Percentiles rank a stretch among this genome's conserved stretches.
These are phyloP conservation scores for Brassica juncea DNA, from an alignment of 345 rosid species.

Conservation along the genomic window DNA sequence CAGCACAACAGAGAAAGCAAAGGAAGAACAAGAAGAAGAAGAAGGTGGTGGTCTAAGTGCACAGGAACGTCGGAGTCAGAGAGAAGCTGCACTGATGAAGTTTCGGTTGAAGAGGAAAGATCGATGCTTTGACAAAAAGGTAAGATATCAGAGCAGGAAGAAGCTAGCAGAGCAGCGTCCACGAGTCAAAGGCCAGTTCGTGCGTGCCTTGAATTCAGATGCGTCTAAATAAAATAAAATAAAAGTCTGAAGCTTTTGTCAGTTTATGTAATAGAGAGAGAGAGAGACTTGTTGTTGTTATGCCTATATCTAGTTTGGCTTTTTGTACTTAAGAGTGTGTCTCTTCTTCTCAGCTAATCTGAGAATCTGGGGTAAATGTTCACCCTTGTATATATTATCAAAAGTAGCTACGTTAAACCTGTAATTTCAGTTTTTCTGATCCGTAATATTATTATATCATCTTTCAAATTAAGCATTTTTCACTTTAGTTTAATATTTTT, in stretches of 20 bases:
- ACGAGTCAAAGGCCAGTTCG: constrained; percentile 83
- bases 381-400: not conserved
- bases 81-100: constrained; percentile 67
- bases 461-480: not conserved
- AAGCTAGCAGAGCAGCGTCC: constrained; percentile 82
- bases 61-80: constrained; percentile 45
- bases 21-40: constrained; percentile 37
- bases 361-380: not conserved
- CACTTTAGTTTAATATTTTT: no score
- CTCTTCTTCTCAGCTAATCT: not conserved
- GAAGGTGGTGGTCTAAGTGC: constrained; percentile 8
- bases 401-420: not conserved
- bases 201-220: constrained; percentile 45
- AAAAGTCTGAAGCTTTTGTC: constrained; percentile 2
- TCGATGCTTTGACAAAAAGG: constrained; percentile 76
- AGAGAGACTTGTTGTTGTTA: not conserved
- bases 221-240: constrained; percentile 9
- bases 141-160: constrained; percentile 81
- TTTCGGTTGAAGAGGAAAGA: constrained; percentile 72
- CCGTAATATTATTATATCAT: not conserved
- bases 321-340: constrained; percentile 12
- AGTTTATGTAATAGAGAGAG: not conserved
- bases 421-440: not conserved
- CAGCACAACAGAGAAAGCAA: constrained; percentile 36
- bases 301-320: constrained; percentile 3